These are phyloP conservation scores for Aspergillus tubingensis DNA, from an alignment of 2,329 filamentous ascomycete genomes.

Conservation along the genomic window DNA sequence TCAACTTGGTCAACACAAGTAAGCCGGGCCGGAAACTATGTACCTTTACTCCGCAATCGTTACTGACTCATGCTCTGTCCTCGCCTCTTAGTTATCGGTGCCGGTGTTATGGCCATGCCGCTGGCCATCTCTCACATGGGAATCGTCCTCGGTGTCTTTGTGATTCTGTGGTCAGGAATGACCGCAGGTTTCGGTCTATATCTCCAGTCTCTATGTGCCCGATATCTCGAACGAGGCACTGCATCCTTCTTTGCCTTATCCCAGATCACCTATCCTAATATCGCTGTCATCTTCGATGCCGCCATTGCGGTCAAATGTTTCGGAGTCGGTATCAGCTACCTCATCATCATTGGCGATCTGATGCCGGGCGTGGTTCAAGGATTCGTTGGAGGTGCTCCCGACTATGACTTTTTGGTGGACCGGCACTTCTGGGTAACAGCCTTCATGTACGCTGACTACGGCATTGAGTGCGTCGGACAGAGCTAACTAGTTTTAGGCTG, in stretches of 20 bases:
- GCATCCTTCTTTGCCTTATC: conserved; percentile 96
- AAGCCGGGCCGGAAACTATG: conserved; percentile 23
- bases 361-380: conserved; percentile 93
- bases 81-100: conserved; percentile 73
- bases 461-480: not conserved
- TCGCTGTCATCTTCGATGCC: conserved; percentile 89
- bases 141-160: conserved; percentile 76
- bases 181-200: conserved; percentile 93
- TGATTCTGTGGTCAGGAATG: conserved; percentile 88
- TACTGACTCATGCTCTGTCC: conserved; percentile 13
- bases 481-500: conserved; percentile 56
- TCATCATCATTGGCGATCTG: conserved; percentile 97
- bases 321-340: conserved; percentile 92
- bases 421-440: conserved; percentile 97
- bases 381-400: conserved; percentile 66
- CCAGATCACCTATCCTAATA: conserved; percentile 94
- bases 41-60: not conserved
- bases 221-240: conserved; percentile 85
- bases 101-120: conserved; percentile 94
- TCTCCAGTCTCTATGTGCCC: conserved; percentile 87
- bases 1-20: conserved; percentile 98
- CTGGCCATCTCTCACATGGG: conserved; percentile 94
- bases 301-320: conserved; percentile 98
- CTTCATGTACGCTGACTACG: conserved; percentile 69
- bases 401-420: conserved; percentile 76